These are phyloP conservation scores for Lactarius vividus DNA, from an alignment of 768 basidiomycete species.

Conservation along the genomic window DNA sequence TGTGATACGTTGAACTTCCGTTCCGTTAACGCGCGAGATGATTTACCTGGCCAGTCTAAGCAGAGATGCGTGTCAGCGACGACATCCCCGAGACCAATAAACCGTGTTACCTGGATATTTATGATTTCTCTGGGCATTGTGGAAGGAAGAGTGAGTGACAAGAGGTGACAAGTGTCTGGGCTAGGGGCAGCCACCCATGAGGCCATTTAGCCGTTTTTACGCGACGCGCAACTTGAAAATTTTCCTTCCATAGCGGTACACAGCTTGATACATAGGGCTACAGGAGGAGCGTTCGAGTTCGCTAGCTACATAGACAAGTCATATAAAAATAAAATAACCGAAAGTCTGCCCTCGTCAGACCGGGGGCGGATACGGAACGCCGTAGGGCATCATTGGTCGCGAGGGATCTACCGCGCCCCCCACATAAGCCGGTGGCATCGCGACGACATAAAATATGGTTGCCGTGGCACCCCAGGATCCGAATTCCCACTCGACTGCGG, in stretches of 20 bases:
- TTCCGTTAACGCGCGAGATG: conserved; percentile 28
- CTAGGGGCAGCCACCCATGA: conserved; percentile 16
- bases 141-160: conserved; percentile 1
- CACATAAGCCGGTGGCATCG: conserved; percentile 20
- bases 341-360: conserved; percentile 3
- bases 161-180: conserved; percentile 11
- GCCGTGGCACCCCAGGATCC: conserved; percentile 8
- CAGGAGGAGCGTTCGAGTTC: background rate
- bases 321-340: conserved; percentile 13
- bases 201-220: conserved; percentile 18
- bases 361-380: background rate
- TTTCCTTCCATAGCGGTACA: background rate
- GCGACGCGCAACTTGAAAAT: too few species aligned
- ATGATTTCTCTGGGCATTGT: conserved; percentile 77
- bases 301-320: background rate
- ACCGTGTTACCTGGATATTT: conserved; percentile 61
- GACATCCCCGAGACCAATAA: background rate
- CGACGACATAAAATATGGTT: conserved; percentile 22
- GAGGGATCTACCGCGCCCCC: conserved; percentile 7
- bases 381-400: conserved; percentile 5
- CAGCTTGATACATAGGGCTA: background rate
- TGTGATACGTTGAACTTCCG: conserved; percentile 30
- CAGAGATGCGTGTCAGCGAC: background rate
- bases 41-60: conserved; percentile 67
- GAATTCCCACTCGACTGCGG: conserved; percentile 14